phyloP scores from a whole-genome alignment of 1,284 basidiomycete genomes.

The Ceratobasidium sp. region DNA sequence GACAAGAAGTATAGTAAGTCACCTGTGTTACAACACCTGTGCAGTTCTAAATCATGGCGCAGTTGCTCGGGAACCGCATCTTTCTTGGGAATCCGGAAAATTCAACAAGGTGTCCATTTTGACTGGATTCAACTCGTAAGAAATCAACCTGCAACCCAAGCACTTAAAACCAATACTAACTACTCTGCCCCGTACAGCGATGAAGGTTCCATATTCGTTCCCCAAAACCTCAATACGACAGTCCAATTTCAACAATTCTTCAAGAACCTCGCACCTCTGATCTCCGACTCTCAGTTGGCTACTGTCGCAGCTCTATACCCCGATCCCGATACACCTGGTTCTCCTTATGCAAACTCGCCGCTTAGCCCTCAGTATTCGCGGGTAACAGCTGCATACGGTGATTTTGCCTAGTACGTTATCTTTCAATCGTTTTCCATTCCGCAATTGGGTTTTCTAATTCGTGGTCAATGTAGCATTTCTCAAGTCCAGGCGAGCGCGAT shows the following conservation, averaged over 20 bases:
- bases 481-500: conserved; percentile 39
- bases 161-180: background rate
- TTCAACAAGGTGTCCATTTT: conserved; percentile 38
- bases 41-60: background rate
- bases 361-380: conserved; percentile 34
- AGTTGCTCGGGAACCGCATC: conserved; percentile 23
- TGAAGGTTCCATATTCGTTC: conserved; percentile 33
- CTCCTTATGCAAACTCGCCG: conserved; percentile 38
- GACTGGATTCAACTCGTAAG: conserved; percentile 42
- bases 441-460: background rate
- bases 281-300: conserved; percentile 28
- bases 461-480: conserved; percentile 18
- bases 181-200: conserved; percentile 7
- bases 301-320: conserved; percentile 33
- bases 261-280: conserved; percentile 30
- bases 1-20: conserved; percentile 40
- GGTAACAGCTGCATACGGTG: conserved; percentile 33
- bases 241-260: conserved; percentile 33
- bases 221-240: conserved; percentile 32
- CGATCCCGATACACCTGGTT: conserved; percentile 25
- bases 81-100: conserved; percentile 36
- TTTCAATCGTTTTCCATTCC: background rate
- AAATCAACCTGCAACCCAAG: background rate
- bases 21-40: background rate
- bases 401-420: conserved; percentile 37